Percentiles rank a stretch among this genome's conserved stretches.
phyloP scores from a whole-genome alignment of 1,284 basidiomycete species.

The Pseudozyma hubeiensis region DNA sequence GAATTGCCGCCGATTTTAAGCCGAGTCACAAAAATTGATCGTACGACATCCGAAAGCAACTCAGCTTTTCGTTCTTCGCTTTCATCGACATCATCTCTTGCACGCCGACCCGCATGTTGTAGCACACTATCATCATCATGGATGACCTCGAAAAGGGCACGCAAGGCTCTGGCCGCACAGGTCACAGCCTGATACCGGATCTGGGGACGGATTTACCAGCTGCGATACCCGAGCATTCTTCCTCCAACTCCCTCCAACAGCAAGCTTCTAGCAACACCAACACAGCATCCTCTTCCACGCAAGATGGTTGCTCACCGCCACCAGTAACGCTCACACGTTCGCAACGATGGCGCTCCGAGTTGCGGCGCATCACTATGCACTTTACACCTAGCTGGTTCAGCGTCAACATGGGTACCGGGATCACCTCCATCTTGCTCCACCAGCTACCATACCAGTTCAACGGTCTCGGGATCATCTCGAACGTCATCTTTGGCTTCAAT shows the following conservation, averaged over 20 bases:
- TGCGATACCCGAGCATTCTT: neutral
- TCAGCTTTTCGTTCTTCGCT: neutral
- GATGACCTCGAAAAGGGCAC: constrained; percentile 6
- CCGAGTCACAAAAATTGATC: no score
- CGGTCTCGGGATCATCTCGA: constrained; percentile 69
- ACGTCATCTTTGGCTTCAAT: constrained; percentile 77
- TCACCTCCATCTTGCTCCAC: constrained; percentile 70
- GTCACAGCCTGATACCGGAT: constrained; percentile 1
- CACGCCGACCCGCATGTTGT: neutral
- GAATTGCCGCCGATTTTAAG: no score
- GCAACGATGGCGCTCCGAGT: constrained; percentile 22
- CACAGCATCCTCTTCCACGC: constrained; percentile 1
- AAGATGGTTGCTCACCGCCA: neutral
- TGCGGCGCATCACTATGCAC: constrained; percentile 44
- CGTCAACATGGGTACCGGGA: constrained; percentile 71
- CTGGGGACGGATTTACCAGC: neutral
- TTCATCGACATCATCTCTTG: no score
- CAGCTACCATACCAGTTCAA: constrained; percentile 70
- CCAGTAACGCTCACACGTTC: constrained; percentile 8
- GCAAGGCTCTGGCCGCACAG: neutral
- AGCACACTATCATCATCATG: neutral
- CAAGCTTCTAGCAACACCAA: constrained; percentile 8
- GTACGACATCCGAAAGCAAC: no score
- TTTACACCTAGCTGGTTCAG: constrained; percentile 60
- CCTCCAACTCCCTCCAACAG: neutral